Conservation (phyloP, 352 stramenopile genomes). For the Globisporangium yorkense region DNA sequence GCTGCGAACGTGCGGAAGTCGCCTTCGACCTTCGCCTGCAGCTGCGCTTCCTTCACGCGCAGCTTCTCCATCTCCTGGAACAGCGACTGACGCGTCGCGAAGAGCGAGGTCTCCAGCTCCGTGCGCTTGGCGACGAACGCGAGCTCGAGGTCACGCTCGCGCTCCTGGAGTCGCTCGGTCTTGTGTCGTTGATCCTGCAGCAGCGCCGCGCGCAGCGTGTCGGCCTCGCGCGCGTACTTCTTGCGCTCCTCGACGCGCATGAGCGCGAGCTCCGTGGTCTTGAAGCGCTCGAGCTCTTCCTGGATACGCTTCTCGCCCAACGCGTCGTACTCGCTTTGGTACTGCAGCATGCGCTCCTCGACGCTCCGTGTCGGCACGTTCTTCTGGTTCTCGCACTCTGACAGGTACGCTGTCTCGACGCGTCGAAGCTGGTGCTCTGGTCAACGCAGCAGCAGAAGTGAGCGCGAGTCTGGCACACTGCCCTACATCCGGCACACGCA, state of each 20-base stretch:
- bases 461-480: not conserved
- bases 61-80: constrained; percentile 67
- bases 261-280: constrained; percentile 42
- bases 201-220: constrained; percentile 30
- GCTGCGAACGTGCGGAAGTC: constrained; percentile 39
- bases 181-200: constrained; percentile 46
- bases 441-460: not conserved
- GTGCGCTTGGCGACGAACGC: constrained; percentile 39
- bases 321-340: constrained; percentile 62
- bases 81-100: constrained; percentile 52
- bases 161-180: constrained; percentile 39
- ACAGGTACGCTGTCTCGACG: constrained; percentile 57
- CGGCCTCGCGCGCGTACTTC: constrained; percentile 42
- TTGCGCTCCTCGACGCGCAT: constrained; percentile 58
- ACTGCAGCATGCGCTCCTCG: constrained; percentile 59
- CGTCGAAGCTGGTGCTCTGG: constrained; percentile 59
- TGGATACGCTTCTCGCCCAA: constrained; percentile 45
- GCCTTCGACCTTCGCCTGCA: constrained; percentile 37
- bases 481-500: constrained; percentile 4
- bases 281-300: constrained; percentile 52
- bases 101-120: constrained; percentile 57
- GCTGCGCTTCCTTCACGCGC: constrained; percentile 40
- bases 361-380: constrained; percentile 27
- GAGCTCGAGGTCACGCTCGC: constrained; percentile 57
- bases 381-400: constrained; percentile 33